Conservation (phyloP, 2,329 filamentous ascomycete genomes). For the Claviceps sp. region DNA sequence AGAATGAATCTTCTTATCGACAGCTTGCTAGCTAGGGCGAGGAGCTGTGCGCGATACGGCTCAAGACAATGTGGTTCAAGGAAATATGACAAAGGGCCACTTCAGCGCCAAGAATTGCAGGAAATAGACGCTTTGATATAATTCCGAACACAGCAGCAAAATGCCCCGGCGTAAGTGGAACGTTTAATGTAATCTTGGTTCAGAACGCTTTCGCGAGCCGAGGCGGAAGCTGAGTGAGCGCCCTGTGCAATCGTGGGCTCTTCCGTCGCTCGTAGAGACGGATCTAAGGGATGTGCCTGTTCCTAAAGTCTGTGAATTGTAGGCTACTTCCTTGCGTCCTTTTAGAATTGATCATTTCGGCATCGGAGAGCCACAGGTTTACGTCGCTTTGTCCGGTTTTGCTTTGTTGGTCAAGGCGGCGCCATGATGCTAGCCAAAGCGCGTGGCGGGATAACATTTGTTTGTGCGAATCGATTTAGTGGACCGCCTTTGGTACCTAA, state of each 20-base stretch:
- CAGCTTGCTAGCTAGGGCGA: neutral
- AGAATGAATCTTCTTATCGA: neutral
- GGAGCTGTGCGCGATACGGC: neutral
- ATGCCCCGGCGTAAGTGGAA: neutral
- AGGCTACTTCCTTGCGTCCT: neutral
- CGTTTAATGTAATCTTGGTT: neutral
- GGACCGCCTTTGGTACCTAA: neutral
- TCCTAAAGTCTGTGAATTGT: neutral
- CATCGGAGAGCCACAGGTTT: neutral
- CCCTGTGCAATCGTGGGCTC: neutral
- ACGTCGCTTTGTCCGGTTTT: neutral
- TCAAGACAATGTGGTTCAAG: neutral
- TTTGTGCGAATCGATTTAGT: neutral
- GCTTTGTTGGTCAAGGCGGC: neutral
- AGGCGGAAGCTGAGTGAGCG: neutral
- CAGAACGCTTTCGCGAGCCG: neutral
- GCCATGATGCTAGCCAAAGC: neutral
- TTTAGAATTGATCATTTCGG: neutral
- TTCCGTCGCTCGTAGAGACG: neutral
- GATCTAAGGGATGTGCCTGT: neutral
- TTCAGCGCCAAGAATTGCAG: neutral
- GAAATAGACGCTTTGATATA: neutral
- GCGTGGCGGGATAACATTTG: neutral
- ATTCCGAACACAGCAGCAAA: neutral
- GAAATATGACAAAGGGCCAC: neutral